A percentile compares a stretch with the other conserved stretches of the same genome.
Conservation (phyloP, 1,284 basidiomycete genomes). For the Ustanciosporium gigantosporum region DNA sequence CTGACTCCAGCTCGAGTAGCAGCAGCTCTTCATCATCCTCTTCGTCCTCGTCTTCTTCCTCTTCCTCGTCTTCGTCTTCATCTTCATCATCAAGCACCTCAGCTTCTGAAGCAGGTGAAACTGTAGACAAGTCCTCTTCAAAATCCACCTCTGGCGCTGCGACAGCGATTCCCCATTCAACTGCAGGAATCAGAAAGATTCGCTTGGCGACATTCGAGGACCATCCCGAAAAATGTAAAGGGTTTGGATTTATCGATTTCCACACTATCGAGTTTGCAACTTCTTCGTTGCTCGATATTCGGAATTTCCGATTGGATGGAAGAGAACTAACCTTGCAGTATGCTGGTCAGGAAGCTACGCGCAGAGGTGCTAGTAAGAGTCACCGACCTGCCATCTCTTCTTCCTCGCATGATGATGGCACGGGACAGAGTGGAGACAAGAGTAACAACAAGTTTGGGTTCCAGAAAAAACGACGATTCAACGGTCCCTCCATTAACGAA, state of each 20-base stretch:
- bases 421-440: not conserved
- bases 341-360: slow-evolving; percentile 79
- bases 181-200: slow-evolving; percentile 78
- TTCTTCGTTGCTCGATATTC: slow-evolving; percentile 76
- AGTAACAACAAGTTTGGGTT: not conserved
- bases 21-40: too few species aligned
- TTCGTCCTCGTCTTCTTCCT: not conserved
- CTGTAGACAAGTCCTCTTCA: too few species aligned
- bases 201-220: slow-evolving; percentile 95
- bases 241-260: slow-evolving; percentile 91
- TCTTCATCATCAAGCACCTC: not conserved
- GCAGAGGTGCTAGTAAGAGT: slow-evolving; percentile 51
- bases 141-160: too few species aligned
- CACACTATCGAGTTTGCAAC: slow-evolving; percentile 77
- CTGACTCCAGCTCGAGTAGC: slow-evolving; percentile 18
- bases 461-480: not conserved
- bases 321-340: slow-evolving; percentile 85
- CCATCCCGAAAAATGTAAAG: slow-evolving; percentile 81
- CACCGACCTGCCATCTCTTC: slow-evolving; percentile 1
- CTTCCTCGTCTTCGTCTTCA: not conserved
- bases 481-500: too few species aligned
- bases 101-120: not conserved
- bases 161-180: too few species aligned
- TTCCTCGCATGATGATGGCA: not conserved
- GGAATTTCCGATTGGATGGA: slow-evolving; percentile 82